phyloP scores from a whole-genome alignment of 2,329 filamentous ascomycete species.

The Epichloe coenophiala region DNA sequence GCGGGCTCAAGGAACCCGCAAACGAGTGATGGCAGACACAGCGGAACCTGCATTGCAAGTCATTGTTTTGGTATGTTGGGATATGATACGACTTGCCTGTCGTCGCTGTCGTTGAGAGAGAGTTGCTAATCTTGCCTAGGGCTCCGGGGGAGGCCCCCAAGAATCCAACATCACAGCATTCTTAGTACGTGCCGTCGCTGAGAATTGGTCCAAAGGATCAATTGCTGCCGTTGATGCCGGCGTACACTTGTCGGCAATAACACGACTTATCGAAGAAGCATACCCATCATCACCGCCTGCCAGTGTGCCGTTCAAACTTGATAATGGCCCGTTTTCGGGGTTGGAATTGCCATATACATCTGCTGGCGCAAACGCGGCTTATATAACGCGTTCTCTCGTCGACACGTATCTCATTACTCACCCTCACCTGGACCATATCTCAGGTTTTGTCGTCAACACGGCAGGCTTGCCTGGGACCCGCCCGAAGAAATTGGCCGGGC shows the following conservation, averaged over 20 bases:
- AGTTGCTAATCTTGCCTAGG: slow-evolving; percentile 35
- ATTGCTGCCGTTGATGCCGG: slow-evolving; percentile 89
- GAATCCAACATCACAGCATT: slow-evolving; percentile 87
- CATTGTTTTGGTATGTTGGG: slow-evolving; percentile 48
- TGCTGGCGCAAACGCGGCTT: slow-evolving; percentile 63
- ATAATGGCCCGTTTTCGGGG: slow-evolving; percentile 66
- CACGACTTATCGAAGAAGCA: slow-evolving; percentile 56
- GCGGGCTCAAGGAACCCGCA: not conserved
- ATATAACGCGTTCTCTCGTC: slow-evolving; percentile 67
- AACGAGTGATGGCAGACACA: slow-evolving; percentile 13
- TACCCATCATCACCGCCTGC: slow-evolving; percentile 22
- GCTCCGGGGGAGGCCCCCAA: slow-evolving; percentile 74
- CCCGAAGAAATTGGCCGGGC: slow-evolving; percentile 73
- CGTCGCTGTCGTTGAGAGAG: no score
- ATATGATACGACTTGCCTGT: not conserved
- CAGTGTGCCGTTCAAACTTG: slow-evolving; percentile 36
- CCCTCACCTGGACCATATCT: slow-evolving; percentile 90
- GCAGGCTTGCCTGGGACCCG: slow-evolving; percentile 68
- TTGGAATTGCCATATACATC: slow-evolving; percentile 54
- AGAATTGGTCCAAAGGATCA: slow-evolving; percentile 70
- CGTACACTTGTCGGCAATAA: slow-evolving; percentile 75
- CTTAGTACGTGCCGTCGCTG: slow-evolving; percentile 67
- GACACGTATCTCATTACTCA: slow-evolving; percentile 90
- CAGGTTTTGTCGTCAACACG: slow-evolving; percentile 86
- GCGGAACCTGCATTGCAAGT: slow-evolving; percentile 50